These are phyloP conservation scores for Termitomyces sp. DNA, from an alignment of 768 basidiomycete species.

Conservation along the genomic window DNA sequence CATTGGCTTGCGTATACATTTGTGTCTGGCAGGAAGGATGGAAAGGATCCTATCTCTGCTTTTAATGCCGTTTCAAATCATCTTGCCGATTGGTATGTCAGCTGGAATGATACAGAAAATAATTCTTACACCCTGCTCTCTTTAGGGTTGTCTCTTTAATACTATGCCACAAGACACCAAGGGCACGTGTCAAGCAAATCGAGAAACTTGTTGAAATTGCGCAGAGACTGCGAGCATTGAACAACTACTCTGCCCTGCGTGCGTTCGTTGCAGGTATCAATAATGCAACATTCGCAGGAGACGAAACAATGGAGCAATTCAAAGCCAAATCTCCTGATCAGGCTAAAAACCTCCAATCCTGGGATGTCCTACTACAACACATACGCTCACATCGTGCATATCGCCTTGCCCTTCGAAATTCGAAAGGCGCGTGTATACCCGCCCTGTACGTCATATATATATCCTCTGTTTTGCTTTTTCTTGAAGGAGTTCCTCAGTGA, in stretches of 20 bases:
- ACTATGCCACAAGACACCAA: conserved; percentile 78
- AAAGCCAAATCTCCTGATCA: conserved; percentile 61
- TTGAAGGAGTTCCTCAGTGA: conserved; percentile 50
- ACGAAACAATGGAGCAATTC: conserved; percentile 74
- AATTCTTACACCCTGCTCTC: not conserved
- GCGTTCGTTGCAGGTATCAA: conserved; percentile 95
- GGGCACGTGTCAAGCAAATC: conserved; percentile 73
- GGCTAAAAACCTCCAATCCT: conserved; percentile 76
- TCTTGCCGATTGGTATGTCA: conserved; percentile 73
- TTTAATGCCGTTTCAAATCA: conserved; percentile 81
- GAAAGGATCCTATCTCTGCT: conserved; percentile 65
- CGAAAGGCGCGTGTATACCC: conserved; percentile 85
- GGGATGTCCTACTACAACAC: conserved; percentile 82
- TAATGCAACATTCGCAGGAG: conserved; percentile 73
- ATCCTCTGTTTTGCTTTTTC: conserved; percentile 6
- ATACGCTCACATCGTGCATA: conserved; percentile 87
- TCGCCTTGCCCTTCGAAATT: conserved; percentile 80
- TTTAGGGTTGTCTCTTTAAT: conserved; percentile 88
- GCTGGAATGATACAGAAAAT: not conserved
- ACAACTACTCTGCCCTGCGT: conserved; percentile 92
- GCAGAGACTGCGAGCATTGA: conserved; percentile 70
- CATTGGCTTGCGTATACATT: conserved; percentile 85
- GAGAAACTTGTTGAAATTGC: conserved; percentile 90
- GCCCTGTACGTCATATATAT: conserved; percentile 54
- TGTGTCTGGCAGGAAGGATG: conserved; percentile 62